A percentile compares a stretch with the other conserved stretches of the same genome.
phyloP scores from a whole-genome alignment of 169 alveolate species.

The Plasmodium vinckei region DNA sequence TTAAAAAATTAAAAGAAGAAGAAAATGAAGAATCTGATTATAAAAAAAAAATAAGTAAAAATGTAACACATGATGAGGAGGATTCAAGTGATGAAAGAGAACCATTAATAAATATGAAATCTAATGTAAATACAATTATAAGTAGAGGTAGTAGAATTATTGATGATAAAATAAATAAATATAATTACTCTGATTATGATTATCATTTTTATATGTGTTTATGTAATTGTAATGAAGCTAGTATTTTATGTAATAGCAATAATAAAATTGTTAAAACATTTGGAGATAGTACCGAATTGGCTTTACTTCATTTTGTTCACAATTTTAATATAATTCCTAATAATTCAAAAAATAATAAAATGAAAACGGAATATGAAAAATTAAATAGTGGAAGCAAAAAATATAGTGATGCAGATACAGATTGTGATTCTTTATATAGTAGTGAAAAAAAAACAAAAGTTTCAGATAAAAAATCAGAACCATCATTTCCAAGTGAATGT shows the following conservation, averaged over 20 bases:
- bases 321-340: constrained; percentile 47
- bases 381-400: background rate
- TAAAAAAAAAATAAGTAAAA: background rate
- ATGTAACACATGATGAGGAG: background rate
- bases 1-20: constrained; percentile 12
- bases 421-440: background rate
- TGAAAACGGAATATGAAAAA: constrained; percentile 69
- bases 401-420: background rate
- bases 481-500: constrained; percentile 32
- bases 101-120: constrained; percentile 18
- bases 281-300: constrained; percentile 77
- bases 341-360: constrained; percentile 23
- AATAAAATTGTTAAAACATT: constrained; percentile 51
- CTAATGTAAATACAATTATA: constrained; percentile 52
- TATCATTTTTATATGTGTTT: constrained; percentile 68
- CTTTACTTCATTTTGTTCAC: constrained; percentile 59
- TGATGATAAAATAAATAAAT: constrained; percentile 66
- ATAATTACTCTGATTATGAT: constrained; percentile 46
- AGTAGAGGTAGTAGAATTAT: constrained; percentile 71
- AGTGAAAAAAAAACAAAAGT: background rate
- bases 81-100: constrained; percentile 4
- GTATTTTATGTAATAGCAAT: constrained; percentile 33
- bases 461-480: background rate
- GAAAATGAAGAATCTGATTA: background rate
- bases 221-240: constrained; percentile 66